These are phyloP conservation scores for Colletotrichum sp. DNA, from an alignment of 2,329 filamentous ascomycete genomes.

Conservation along the genomic window DNA sequence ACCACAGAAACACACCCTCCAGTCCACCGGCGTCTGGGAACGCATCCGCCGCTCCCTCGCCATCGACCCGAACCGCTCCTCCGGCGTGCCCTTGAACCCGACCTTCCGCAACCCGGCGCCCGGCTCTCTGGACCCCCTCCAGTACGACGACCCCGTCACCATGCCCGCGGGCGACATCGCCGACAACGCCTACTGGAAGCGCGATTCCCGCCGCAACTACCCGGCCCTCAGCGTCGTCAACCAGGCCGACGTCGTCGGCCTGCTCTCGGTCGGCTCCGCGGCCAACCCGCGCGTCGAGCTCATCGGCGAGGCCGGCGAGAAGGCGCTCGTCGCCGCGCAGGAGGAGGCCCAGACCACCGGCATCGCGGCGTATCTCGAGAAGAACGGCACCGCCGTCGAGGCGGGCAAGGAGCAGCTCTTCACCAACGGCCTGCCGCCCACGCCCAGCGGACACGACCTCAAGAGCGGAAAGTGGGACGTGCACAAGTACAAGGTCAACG, in stretches of 20 bases:
- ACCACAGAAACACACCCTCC: constrained; percentile 90
- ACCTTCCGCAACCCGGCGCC: constrained; percentile 89
- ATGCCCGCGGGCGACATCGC: constrained; percentile 85
- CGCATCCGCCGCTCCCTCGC: constrained; percentile 77
- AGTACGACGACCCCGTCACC: constrained; percentile 84
- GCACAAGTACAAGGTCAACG: constrained; percentile 69
- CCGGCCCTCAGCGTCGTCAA: constrained; percentile 79
- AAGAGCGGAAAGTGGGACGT: constrained; percentile 63
- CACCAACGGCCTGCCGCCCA: constrained; percentile 82
- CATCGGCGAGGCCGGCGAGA: constrained; percentile 64
- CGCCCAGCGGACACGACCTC: constrained; percentile 73
- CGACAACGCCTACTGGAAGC: constrained; percentile 96
- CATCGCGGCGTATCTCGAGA: constrained; percentile 76
- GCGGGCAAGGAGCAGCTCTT: constrained; percentile 62
- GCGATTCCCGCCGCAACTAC: constrained; percentile 84
- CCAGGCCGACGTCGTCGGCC: constrained; percentile 84
- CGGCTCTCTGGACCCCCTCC: constrained; percentile 71
- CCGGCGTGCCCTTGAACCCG: constrained; percentile 90
- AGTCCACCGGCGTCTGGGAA: constrained; percentile 90
- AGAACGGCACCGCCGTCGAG: constrained; percentile 57
- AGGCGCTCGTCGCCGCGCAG: constrained; percentile 76
- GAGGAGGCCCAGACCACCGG: constrained; percentile 76
- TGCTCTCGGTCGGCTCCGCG: constrained; percentile 85
- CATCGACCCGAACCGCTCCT: constrained; percentile 87
- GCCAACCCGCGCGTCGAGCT: constrained; percentile 82